Conservation (phyloP, 2,329 filamentous ascomycete species). For the Aspergillus candidus region DNA sequence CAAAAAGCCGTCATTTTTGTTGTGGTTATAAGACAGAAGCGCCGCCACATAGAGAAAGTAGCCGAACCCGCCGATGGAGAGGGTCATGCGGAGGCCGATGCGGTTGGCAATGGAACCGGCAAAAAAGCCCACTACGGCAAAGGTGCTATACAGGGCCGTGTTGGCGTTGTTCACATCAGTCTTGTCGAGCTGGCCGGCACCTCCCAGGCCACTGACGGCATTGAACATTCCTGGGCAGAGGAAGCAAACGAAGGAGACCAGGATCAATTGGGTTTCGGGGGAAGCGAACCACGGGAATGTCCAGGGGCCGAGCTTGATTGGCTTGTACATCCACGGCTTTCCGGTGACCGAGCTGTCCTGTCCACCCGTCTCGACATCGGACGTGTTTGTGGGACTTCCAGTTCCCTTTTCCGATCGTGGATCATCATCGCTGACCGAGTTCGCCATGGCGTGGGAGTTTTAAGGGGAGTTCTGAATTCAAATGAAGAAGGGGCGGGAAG, state of each 20-base stretch:
- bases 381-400: conserved; percentile 9
- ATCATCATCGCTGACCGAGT: conserved; percentile 6
- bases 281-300: conserved; percentile 65
- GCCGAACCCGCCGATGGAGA: conserved; percentile 43
- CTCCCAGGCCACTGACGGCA: conserved; percentile 59
- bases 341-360: conserved; percentile 22
- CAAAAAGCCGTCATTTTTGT: conserved; percentile 43
- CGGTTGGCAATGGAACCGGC: conserved; percentile 48
- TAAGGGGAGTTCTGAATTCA: not conserved
- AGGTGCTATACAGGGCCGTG: conserved; percentile 66
- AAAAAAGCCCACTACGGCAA: conserved; percentile 60
- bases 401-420: conserved; percentile 12
- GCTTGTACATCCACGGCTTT: conserved; percentile 61
- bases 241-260: conserved; percentile 67
- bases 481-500: not conserved
- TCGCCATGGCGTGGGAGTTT: conserved; percentile 5
- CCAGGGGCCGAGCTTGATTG: conserved; percentile 48
- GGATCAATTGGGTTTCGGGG: conserved; percentile 63
- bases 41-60: conserved; percentile 47
- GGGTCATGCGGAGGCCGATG: conserved; percentile 38
- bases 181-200: conserved; percentile 54
- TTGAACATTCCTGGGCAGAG: conserved; percentile 70
- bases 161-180: conserved; percentile 61
- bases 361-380: conserved; percentile 19
- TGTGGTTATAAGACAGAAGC: conserved; percentile 48